Base-by-base conservation (phyloP, 805 yeast genomes). In the Aciculoconidium aculeatum region DNA sequence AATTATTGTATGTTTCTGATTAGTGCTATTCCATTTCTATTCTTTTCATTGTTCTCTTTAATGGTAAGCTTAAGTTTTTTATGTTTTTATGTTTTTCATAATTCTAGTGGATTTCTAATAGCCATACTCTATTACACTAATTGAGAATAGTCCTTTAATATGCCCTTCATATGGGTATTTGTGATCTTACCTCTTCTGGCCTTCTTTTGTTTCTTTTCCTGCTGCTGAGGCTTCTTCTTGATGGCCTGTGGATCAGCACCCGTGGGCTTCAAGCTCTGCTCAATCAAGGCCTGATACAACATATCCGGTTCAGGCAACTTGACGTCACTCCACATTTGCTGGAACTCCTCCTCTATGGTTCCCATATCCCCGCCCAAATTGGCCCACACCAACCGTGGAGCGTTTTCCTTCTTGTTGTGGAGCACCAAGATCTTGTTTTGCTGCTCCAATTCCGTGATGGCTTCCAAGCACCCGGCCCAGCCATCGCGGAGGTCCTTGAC, bases 201-300 rank as follows among this genome's bases (percentile, higher is more conserved):
- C 58, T 84, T 88, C 72, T 86, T 86, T 53, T 81, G 87, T 60
- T 87, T 90, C 54, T 81, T 75, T 41, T 75, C 79, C 22, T 66
- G 69, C 32, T 59, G 64, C 32, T 55, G 63, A 25, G 72, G 73
- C 32, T 72, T 74, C 51, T 77, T 80, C 57, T 80, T 84, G 36
- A 87, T 61, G n/a, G 83, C 74, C 23, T 87, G 84, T n/a, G 98
- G 97, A 52, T 92, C 98, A n/a, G 87, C 92, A 49, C 92, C 82
- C 0, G 97, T 90, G 7, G 98, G 98, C 55, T 87, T 92, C 54
- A 92, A 70, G n/a, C 95, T 90, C 36, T 83, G 77, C 36, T 77
- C 84, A 35, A 80, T 72, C 39, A 92, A 67, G 34, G 76, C 75
- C 32, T 79, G 75, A 15, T 94, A 94, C 37, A 92, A 65, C 32